Percentiles rank a stretch among this genome's conserved stretches.
phyloP scores from a whole-genome alignment of 192 early-diverging fungal genomes.

The Borealophlyctis nickersoniae region DNA sequence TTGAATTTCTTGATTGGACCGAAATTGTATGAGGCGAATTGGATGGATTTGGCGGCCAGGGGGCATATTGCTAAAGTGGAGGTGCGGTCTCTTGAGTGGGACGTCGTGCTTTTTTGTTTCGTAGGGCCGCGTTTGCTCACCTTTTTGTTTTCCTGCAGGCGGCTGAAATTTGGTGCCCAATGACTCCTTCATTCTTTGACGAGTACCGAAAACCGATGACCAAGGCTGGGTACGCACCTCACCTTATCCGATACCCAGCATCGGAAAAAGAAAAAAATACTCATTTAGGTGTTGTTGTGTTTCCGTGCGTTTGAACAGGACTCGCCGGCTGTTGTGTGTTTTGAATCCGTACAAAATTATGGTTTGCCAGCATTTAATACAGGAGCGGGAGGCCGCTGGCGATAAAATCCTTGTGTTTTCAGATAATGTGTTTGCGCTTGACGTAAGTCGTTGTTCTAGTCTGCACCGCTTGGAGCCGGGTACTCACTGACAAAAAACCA shows the following conservation, averaged over 20 bases:
- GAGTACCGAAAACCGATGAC: constrained; percentile 68
- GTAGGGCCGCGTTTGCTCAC: not conserved
- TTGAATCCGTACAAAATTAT: constrained; percentile 99
- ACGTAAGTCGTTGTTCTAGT: constrained; percentile 34
- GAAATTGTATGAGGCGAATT: constrained; percentile 99
- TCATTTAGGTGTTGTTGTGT: too few relatives aligned
- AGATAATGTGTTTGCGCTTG: constrained; percentile 94
- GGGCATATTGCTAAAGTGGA: constrained; percentile 93
- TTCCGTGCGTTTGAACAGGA: constrained; percentile 60
- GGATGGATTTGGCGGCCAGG: constrained; percentile 94
- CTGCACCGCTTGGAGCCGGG: too few relatives aligned
- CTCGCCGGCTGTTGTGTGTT: constrained; percentile 79
- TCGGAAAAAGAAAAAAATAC: too few relatives aligned
- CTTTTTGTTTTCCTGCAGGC: constrained; percentile 33
- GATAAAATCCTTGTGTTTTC: constrained; percentile 99
- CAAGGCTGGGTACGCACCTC: constrained; percentile 20
- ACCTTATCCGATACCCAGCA: too few relatives aligned
- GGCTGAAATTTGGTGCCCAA: constrained; percentile 98
- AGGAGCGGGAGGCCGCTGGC: constrained; percentile 82
- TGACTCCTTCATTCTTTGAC: constrained; percentile 94
- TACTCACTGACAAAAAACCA: too few relatives aligned
- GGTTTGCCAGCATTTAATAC: constrained; percentile 91
- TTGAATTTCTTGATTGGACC: constrained; percentile 99
- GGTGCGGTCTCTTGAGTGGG: constrained; percentile 19
- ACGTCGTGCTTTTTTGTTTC: not conserved